Conservation (phyloP, 2,329 filamentous ascomycete genomes). For the Dryadomyces quercivorus region DNA sequence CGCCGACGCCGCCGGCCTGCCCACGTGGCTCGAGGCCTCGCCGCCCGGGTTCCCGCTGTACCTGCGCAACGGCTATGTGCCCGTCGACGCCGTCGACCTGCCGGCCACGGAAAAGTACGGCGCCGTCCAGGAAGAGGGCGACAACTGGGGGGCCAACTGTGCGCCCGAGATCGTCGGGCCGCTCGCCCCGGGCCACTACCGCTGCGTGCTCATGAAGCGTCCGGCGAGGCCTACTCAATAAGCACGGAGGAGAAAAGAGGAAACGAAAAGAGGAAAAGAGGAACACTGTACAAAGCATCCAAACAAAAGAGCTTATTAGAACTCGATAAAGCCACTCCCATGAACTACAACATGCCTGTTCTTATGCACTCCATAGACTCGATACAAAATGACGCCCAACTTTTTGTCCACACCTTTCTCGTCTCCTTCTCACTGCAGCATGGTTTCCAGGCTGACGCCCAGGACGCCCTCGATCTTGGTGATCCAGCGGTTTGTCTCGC, state of each 20-base stretch:
- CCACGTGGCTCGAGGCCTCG: constrained; percentile 17
- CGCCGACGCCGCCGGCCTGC: constrained; percentile 16
- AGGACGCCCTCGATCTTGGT: constrained; percentile 77
- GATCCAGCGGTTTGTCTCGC: constrained; percentile 84
- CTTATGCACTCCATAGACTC: background rate
- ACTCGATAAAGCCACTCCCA: too few species aligned
- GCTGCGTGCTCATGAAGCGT: constrained; percentile 16
- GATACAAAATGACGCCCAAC: background rate
- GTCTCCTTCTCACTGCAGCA: constrained; percentile 54
- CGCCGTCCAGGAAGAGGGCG: constrained; percentile 5
- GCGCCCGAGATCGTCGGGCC: constrained; percentile 13
- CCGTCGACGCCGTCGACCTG: constrained; percentile 16
- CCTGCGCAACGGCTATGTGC: constrained; percentile 16
- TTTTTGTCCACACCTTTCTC: background rate
- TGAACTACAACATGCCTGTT: background rate
- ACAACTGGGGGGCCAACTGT: constrained; percentile 16
- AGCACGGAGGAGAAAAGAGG: too few species aligned
- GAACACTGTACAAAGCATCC: too few species aligned
- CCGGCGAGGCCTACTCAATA: background rate
- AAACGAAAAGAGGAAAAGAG: background rate
- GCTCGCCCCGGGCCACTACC: constrained; percentile 11
- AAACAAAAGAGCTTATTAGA: too few species aligned
- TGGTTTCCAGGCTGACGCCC: constrained; percentile 81
- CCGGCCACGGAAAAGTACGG: constrained; percentile 13
- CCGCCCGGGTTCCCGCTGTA: constrained; percentile 18